These are phyloP conservation scores for Dactylonectria macrodidyma DNA, from an alignment of 2,329 filamentous ascomycete genomes.

Conservation along the genomic window DNA sequence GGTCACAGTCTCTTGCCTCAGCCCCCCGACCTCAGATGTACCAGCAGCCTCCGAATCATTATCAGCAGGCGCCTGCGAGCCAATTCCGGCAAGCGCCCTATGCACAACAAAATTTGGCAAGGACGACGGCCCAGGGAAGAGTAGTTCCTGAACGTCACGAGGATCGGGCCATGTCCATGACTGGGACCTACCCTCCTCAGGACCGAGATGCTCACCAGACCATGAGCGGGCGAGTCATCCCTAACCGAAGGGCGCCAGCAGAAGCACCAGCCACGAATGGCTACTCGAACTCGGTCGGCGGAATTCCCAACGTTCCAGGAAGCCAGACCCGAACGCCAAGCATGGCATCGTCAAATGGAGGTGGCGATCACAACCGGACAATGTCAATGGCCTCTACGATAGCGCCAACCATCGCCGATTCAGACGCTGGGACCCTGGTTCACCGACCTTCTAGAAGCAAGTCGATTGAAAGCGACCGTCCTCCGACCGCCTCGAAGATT, in stretches of 20 bases:
- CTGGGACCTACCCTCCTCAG: constrained; percentile 76
- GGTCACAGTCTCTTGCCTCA: constrained; percentile 93
- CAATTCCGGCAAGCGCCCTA: constrained; percentile 84
- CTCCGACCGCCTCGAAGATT: constrained; percentile 71
- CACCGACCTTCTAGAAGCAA: constrained; percentile 72
- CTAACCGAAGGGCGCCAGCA: constrained; percentile 71
- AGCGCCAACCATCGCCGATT: constrained; percentile 77
- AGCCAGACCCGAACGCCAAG: constrained; percentile 72
- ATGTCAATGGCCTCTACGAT: constrained; percentile 96
- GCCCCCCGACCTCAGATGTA: constrained; percentile 82
- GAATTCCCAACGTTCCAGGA: constrained; percentile 64
- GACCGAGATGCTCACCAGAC: constrained; percentile 89
- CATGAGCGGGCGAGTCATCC: constrained; percentile 93
- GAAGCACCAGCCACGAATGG: constrained; percentile 58
- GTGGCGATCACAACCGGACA: constrained; percentile 70
- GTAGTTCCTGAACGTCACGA: constrained; percentile 92
- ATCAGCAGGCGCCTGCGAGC: constrained; percentile 77
- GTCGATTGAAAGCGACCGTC: constrained; percentile 69
- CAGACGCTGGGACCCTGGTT: constrained; percentile 63
- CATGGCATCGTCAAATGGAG: constrained; percentile 70
- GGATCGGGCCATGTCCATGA: constrained; percentile 97
- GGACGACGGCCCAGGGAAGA: constrained; percentile 92
- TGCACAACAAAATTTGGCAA: constrained; percentile 74
- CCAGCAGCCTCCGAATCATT: constrained; percentile 72
- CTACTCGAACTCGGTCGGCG: constrained; percentile 53